These are phyloP conservation scores for Apiospora malaysiana DNA, from an alignment of 2,329 filamentous ascomycete genomes.

Conservation along the genomic window DNA sequence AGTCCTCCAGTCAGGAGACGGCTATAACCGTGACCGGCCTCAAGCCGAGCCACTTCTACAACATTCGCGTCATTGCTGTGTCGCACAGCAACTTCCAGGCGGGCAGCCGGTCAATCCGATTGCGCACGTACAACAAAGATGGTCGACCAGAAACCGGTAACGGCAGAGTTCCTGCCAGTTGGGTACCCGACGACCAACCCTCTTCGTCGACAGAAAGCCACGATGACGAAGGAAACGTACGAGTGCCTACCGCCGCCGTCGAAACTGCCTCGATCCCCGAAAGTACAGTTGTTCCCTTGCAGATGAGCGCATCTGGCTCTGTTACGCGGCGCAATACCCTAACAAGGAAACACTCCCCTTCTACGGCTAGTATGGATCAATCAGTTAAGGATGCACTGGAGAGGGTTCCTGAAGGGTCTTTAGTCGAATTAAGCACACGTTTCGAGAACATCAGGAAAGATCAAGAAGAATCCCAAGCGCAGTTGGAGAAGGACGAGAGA, in stretches of 20 bases:
- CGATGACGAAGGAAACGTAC: slow-evolving; percentile 57
- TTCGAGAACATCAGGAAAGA: slow-evolving; percentile 83
- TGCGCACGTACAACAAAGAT: slow-evolving; percentile 75
- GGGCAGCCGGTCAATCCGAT: slow-evolving; percentile 81
- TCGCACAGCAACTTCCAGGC: slow-evolving; percentile 93
- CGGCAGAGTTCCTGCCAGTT: slow-evolving; percentile 61
- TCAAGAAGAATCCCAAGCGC: slow-evolving; percentile 76
- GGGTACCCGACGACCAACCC: slow-evolving; percentile 57
- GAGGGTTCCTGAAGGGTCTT: slow-evolving; percentile 67
- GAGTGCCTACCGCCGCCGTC: slow-evolving; percentile 58
- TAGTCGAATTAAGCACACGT: slow-evolving; percentile 80
- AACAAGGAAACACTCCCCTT: slow-evolving; percentile 79
- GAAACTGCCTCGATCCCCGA: slow-evolving; percentile 69
- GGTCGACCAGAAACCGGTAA: slow-evolving; percentile 66
- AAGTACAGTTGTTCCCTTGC: slow-evolving; percentile 62
- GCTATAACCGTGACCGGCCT: slow-evolving; percentile 92
- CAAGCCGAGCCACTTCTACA: slow-evolving; percentile 87
- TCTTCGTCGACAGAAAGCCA: slow-evolving; percentile 48
- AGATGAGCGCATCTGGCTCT: slow-evolving; percentile 55
- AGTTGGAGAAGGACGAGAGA: slow-evolving; percentile 74
- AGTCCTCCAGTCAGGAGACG: slow-evolving; percentile 79
- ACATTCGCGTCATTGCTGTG: slow-evolving; percentile 89
- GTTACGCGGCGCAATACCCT: slow-evolving; percentile 67
- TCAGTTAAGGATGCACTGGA: slow-evolving; percentile 50
- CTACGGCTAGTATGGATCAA: slow-evolving; percentile 63